Conservation (phyloP, 768 basidiomycete species). For the Lactarius hengduanensis region DNA sequence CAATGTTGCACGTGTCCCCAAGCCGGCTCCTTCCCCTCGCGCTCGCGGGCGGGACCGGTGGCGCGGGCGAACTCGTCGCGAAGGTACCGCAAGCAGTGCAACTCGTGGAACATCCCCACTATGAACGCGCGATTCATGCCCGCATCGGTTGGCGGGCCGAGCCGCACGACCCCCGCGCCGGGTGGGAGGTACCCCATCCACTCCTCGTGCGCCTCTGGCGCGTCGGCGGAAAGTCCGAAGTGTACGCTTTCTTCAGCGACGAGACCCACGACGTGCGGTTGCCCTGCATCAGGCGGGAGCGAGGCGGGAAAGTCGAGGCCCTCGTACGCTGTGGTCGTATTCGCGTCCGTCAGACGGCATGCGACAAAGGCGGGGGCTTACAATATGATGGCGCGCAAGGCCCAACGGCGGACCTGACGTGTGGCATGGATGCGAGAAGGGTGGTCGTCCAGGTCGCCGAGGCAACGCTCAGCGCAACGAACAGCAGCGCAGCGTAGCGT, state of each 20-base stretch:
- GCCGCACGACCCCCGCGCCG: slow-evolving; percentile 33
- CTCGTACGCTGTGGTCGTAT: slow-evolving; percentile 31
- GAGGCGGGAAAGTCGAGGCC: slow-evolving; percentile 36
- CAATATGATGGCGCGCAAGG: slow-evolving; percentile 12
- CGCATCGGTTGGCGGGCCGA: neutral
- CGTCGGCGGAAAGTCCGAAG: slow-evolving; percentile 33
- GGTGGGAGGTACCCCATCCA: slow-evolving; percentile 35
- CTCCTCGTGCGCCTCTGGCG: slow-evolving; percentile 31
- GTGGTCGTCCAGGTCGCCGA: slow-evolving; percentile 5
- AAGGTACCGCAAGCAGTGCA: slow-evolving; percentile 46
- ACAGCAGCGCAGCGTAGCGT: neutral
- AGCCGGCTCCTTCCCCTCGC: slow-evolving; percentile 17
- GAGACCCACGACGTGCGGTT: neutral
- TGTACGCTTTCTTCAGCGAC: slow-evolving; percentile 1
- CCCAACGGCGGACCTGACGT: neutral
- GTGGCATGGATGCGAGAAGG: neutral
- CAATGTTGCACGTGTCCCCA: slow-evolving; percentile 39
- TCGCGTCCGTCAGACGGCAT: neutral
- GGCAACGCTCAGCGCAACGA: neutral
- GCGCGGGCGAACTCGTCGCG: slow-evolving; percentile 32
- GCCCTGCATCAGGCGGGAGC: slow-evolving; percentile 17
- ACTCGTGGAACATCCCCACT: slow-evolving; percentile 46
- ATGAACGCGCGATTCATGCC: slow-evolving; percentile 34
- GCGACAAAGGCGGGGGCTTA: slow-evolving; percentile 1
- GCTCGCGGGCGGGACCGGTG: neutral